Conservation (phyloP, 164 flowering plant species). For the Sextonia rubra region DNA sequence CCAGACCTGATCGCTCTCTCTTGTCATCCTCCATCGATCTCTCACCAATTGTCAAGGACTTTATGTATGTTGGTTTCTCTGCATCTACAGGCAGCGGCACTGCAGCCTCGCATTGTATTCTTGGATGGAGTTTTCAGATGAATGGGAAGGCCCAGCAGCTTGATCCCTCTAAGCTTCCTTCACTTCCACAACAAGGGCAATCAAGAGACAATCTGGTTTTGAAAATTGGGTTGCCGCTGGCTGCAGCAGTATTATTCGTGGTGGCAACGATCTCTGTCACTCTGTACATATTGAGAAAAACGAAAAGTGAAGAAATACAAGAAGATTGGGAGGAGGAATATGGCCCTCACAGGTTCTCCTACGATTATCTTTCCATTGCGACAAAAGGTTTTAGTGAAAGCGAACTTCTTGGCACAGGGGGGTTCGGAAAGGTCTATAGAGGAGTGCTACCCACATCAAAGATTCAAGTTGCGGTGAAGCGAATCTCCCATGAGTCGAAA, state of each 20-base stretch:
- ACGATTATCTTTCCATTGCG: conserved; percentile 60
- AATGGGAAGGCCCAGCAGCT: conserved; percentile 9
- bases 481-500: conserved; percentile 55
- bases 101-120: conserved; percentile 5
- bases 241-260: not conserved
- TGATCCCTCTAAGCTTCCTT: conserved; percentile 11
- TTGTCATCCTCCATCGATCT: conserved; percentile 3
- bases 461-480: conserved; percentile 62
- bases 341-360: conserved; percentile 62
- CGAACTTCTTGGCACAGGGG: conserved; percentile 63
- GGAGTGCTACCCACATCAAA: conserved; percentile 44
- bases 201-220: not conserved
- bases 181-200: not conserved
- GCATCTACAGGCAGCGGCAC: not conserved
- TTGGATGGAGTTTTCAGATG: conserved; percentile 17
- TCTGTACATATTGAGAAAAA: conserved; percentile 15
- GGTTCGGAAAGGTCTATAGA: conserved; percentile 71
- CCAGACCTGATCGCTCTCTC: conserved; percentile 8
- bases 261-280: conserved; percentile 18
- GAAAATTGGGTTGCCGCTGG: conserved; percentile 3
- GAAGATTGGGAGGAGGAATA: conserved; percentile 69
- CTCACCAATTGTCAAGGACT: not conserved
- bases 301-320: conserved; percentile 38
- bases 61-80: conserved; percentile 15
- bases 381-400: conserved; percentile 58